Evolutionary conservation across 2,329 filamentous ascomycete species (phyloP).

Genomic region (Ophiostoma australiae): DNA sequence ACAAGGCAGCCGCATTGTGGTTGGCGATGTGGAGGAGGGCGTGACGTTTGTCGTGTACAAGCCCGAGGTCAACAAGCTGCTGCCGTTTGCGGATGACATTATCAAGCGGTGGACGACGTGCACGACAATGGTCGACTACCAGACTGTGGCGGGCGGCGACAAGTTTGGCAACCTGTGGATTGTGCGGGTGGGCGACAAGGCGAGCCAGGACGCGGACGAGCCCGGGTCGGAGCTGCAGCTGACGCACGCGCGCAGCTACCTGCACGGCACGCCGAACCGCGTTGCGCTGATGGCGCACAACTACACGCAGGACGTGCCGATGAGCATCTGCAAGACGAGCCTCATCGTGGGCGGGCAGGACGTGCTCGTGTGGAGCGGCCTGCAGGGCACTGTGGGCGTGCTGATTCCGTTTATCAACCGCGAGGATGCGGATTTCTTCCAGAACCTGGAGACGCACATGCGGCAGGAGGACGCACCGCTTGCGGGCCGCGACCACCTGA

Average conservation of each 20-base stretch:
- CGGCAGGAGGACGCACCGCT: conserved; percentile 81
- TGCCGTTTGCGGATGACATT: conserved; percentile 88
- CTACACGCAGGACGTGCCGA: conserved; percentile 88
- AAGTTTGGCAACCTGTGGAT: conserved; percentile 98
- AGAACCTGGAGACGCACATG: conserved; percentile 83
- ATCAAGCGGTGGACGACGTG: conserved; percentile 87
- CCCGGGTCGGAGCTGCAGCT: conserved; percentile 86
- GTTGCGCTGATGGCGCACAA: conserved; percentile 82
- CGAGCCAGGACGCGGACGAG: conserved; percentile 85
- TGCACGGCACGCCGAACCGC: conserved; percentile 83
- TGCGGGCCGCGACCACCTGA: conserved; percentile 88
- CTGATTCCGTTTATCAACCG: conserved; percentile 86
- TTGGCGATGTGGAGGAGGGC: conserved; percentile 88
- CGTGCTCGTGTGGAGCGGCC: conserved; percentile 84
- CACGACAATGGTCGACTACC: conserved; percentile 93
- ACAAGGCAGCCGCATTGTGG: conserved; percentile 84
- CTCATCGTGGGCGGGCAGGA: conserved; percentile 89
- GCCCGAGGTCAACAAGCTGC: conserved; percentile 80
- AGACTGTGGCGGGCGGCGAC: conserved; percentile 89
- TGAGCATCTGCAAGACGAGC: conserved; percentile 80
- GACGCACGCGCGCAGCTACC: conserved; percentile 82
- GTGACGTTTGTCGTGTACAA: conserved; percentile 94
- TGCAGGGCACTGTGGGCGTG: conserved; percentile 91
- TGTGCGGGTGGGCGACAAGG: conserved; percentile 77
- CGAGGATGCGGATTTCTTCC: conserved; percentile 97